Percentiles rank a stretch among this genome's conserved stretches.
phyloP scores from a whole-genome alignment of 1,284 basidiomycete genomes.

The Cryptococcus deneoformans region DNA sequence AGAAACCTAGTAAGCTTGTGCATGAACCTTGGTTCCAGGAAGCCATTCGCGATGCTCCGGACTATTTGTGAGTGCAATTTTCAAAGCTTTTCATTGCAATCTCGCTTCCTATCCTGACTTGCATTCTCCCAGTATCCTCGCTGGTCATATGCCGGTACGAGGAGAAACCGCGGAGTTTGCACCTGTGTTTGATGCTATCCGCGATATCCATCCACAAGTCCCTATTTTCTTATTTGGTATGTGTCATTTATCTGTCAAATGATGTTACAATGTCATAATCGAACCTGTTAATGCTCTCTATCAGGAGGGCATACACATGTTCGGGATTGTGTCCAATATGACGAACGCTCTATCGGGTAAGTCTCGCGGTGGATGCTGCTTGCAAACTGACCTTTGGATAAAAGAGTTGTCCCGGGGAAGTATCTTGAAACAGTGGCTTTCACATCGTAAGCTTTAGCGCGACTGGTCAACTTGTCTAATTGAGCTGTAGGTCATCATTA shows the following conservation, averaged over 20 bases:
- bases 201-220: slow-evolving; percentile 64
- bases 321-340: slow-evolving; percentile 64
- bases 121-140: slow-evolving; percentile 22
- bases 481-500: slow-evolving; percentile 26
- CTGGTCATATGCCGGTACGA: slow-evolving; percentile 46
- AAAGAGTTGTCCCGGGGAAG: slow-evolving; percentile 66
- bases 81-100: background rate
- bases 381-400: no score
- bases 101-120: background rate
- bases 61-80: slow-evolving; percentile 58
- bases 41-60: slow-evolving; percentile 73
- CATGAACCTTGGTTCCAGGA: slow-evolving; percentile 66
- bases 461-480: slow-evolving; percentile 1
- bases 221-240: slow-evolving; percentile 79
- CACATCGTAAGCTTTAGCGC: slow-evolving; percentile 40
- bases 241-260: slow-evolving; percentile 2
- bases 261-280: background rate
- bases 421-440: slow-evolving; percentile 83
- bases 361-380: no score
- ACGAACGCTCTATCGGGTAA: slow-evolving; percentile 38
- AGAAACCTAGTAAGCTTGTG: slow-evolving; percentile 68
- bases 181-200: slow-evolving; percentile 71
- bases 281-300: background rate
- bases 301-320: slow-evolving; percentile 66
- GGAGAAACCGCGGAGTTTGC: slow-evolving; percentile 54